phyloP scores from a whole-genome alignment of 164 flowering plant genomes.

The Vitis cinerea region DNA sequence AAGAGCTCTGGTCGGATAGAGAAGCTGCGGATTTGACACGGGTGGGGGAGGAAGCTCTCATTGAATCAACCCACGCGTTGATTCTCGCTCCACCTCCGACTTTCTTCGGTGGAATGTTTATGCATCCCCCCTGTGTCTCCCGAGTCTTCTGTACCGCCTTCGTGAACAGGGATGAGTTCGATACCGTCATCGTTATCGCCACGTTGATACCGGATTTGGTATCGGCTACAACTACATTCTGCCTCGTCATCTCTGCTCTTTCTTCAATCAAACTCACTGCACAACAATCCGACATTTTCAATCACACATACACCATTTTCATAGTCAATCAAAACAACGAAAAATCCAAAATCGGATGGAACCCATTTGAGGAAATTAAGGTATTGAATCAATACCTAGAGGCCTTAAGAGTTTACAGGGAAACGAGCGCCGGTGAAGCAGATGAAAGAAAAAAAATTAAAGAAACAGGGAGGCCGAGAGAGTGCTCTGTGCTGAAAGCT shows the following conservation, averaged over 20 bases:
- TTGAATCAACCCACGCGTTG: constrained; percentile 77
- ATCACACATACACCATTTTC: neutral
- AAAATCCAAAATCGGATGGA: neutral
- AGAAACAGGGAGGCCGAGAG: neutral
- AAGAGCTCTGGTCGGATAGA: constrained; percentile 24
- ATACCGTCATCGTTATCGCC: constrained; percentile 14
- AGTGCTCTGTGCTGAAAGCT: constrained; percentile 9
- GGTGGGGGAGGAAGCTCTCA: constrained; percentile 77
- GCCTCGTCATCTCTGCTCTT: constrained; percentile 22
- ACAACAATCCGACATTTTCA: constrained; percentile 3
- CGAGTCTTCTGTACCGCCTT: constrained; percentile 38
- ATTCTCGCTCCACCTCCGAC: constrained; percentile 33
- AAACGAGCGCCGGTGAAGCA: neutral
- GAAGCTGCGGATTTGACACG: constrained; percentile 28
- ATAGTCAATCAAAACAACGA: neutral
- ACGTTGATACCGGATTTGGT: constrained; percentile 16
- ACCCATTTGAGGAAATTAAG: constrained; percentile 19
- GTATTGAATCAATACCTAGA: neutral
- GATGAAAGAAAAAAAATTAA: constrained; percentile 1
- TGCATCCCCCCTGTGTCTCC: constrained; percentile 23
- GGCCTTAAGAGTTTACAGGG: neutral
- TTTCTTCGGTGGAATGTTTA: constrained; percentile 34
- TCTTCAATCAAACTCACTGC: constrained; percentile 10
- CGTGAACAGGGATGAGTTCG: constrained; percentile 29
- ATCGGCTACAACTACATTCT: constrained; percentile 28